Conservation (phyloP, 1,284 basidiomycete genomes). For the Butyriboletus appendiculatus region DNA sequence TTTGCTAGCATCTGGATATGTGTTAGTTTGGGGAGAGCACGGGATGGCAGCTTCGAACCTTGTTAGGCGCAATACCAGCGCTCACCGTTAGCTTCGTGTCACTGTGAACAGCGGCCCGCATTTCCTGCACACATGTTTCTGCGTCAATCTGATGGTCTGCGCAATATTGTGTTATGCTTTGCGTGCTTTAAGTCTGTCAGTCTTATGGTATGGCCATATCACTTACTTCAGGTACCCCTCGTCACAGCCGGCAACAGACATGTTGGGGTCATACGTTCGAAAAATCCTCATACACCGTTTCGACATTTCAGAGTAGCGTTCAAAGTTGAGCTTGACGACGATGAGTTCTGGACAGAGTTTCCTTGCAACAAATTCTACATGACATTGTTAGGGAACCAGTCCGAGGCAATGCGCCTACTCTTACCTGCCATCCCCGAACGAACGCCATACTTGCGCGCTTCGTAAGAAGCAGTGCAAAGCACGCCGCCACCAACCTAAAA, state of each 20-base stretch:
- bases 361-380: constrained; percentile 81
- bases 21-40: constrained; percentile 20
- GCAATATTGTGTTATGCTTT: constrained; percentile 80
- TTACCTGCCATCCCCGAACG: constrained; percentile 87
- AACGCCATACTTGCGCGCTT: constrained; percentile 86
- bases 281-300: constrained; percentile 67
- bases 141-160: constrained; percentile 61
- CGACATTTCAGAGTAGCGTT: constrained; percentile 75
- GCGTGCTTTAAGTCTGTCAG: constrained; percentile 1
- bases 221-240: constrained; percentile 87
- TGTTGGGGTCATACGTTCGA: constrained; percentile 77
- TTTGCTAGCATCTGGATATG: constrained; percentile 71
- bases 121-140: constrained; percentile 75
- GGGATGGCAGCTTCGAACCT: constrained; percentile 43
- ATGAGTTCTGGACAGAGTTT: constrained; percentile 94
- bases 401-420: constrained; percentile 9
- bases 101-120: constrained; percentile 69
- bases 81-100: constrained; percentile 90
- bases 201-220: neutral
- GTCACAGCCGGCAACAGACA: constrained; percentile 82
- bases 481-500: constrained; percentile 76
- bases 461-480: constrained; percentile 87
- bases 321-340: constrained; percentile 63
- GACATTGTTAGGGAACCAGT: constrained; percentile 1
- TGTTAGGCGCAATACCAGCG: constrained; percentile 91